Evolutionary conservation across 352 stramenopile species (phyloP), one percentile per base, ranked within the genome.

Genomic region (Halophytophthora batemanensis): DNA sequence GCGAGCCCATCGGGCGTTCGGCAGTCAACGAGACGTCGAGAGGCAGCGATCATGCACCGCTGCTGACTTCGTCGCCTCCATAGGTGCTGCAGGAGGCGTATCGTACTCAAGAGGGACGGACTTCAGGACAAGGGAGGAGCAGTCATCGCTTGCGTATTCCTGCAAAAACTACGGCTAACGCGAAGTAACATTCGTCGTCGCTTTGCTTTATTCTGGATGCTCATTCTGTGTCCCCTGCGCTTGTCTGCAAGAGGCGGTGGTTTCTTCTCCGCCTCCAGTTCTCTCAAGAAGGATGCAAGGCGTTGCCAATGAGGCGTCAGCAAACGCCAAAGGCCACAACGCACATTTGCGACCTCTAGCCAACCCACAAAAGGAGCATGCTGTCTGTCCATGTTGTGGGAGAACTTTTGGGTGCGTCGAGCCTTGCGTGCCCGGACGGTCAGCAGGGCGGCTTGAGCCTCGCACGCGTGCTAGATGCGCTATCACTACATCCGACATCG

Each of bases 391-490:
- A 82, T 38, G 25, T 86, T 6, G 38, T 81, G 14, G 74, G 71
- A 0, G 71, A 86, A 55, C 77, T 86, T 18, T 29, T 82, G 15
- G 69, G 74, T 3, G 71, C 74, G 1, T 67, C 69, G 5, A 63
- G 66, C 14, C 46, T 86, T 18, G 43, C 50, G 5, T 50, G 43
- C 18, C 29, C 35, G 5, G 25, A 45, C 2, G 51, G 51, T n/a
- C 43, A 62, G 6, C 35, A 34, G 12, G 58, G 69, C 36, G 29
- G 31, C 13, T 53, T 69, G 7, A 57, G 50, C 3, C 7, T 69
- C 21, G 45, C 38, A 3, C 59, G 67, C 40, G 56, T 76, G 36
- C 21, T 80, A 7, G 68, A 82, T n/a, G n/a, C 69, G 4, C 46
- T 82, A 17, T 66, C 60, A 6, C 51, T 82, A 34, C 66, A 81